Percentiles rank a stretch among this genome's conserved stretches.
phyloP scores from a whole-genome alignment of 2,329 filamentous ascomycete genomes.

The Passalora sequoiae region DNA sequence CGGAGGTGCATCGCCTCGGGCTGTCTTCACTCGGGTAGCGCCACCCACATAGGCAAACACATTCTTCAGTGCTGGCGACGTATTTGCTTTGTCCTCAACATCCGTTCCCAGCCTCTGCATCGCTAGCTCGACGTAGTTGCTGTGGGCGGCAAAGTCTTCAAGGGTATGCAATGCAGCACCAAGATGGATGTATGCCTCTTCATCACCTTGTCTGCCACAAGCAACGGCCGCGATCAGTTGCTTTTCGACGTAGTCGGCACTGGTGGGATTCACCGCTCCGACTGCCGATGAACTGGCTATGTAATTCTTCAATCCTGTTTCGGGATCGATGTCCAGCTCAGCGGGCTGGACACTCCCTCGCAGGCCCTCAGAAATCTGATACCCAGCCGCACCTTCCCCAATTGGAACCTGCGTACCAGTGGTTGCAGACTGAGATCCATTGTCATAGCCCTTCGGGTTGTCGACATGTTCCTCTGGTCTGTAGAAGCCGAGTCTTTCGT shows the following conservation, averaged over 20 bases:
- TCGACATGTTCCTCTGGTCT: too few relatives aligned
- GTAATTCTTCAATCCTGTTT: constrained; percentile 85
- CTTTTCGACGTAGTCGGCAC: constrained; percentile 70
- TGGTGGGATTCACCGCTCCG: constrained; percentile 71
- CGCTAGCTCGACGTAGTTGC: constrained; percentile 49
- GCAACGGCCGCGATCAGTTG: constrained; percentile 55
- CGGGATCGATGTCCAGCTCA: constrained; percentile 67
- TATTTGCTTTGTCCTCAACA: not conserved
- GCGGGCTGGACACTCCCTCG: not conserved
- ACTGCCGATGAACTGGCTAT: constrained; percentile 66
- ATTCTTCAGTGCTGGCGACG: constrained; percentile 15
- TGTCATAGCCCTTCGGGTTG: constrained; percentile 2
- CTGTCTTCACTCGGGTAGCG: constrained; percentile 31
- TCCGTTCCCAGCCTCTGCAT: constrained; percentile 24
- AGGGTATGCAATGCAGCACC: constrained; percentile 73
- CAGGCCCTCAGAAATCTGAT: constrained; percentile 1
- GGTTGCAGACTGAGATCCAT: not conserved
- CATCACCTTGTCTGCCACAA: constrained; percentile 1
- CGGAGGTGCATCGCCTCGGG: constrained; percentile 35
- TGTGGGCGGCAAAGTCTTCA: constrained; percentile 60
- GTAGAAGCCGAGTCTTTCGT: constrained; percentile 9
- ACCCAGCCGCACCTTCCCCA: not conserved
- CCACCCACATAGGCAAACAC: constrained; percentile 46
- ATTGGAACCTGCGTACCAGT: not conserved
- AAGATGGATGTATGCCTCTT: constrained; percentile 67